phyloP scores from a whole-genome alignment of 2,329 filamentous ascomycete species.

The Acrocalymma vagum region DNA sequence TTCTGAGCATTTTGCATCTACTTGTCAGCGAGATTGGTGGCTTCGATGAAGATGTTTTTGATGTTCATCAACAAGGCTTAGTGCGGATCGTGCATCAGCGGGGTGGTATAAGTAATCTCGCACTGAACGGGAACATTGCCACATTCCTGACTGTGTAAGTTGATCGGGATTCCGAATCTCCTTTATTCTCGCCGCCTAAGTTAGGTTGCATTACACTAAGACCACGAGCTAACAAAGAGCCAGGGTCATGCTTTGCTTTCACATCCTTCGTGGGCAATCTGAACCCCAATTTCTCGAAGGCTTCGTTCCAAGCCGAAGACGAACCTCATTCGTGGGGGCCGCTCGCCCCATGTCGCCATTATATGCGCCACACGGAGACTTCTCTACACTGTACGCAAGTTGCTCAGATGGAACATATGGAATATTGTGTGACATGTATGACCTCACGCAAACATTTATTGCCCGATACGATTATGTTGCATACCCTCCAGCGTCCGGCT shows the following conservation, averaged over 20 bases:
- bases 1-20: conserved; percentile 41
- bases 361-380: conserved; percentile 23
- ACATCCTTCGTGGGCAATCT: conserved; percentile 27
- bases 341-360: conserved; percentile 31
- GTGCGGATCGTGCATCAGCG: conserved; percentile 34
- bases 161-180: not conserved
- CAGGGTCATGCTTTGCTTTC: conserved; percentile 35
- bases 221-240: no score
- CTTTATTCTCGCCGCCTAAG: not conserved
- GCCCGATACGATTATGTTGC: conserved; percentile 23
- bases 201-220: conserved; percentile 1
- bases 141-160: conserved; percentile 40
- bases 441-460: conserved; percentile 29
- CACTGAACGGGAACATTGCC: conserved; percentile 22
- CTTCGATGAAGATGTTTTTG: conserved; percentile 36
- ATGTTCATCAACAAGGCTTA: conserved; percentile 39
- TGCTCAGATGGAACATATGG: conserved; percentile 31
- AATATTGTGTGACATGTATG: conserved; percentile 36
- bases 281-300: conserved; percentile 27
- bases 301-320: conserved; percentile 17
- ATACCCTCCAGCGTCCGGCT: conserved; percentile 9
- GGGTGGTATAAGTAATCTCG: conserved; percentile 29
- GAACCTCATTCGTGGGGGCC: conserved; percentile 6
- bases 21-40: conserved; percentile 41
- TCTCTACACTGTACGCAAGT: conserved; percentile 18